phyloP scores from a whole-genome alignment of 768 basidiomycete genomes.

The Trametes maxima region DNA sequence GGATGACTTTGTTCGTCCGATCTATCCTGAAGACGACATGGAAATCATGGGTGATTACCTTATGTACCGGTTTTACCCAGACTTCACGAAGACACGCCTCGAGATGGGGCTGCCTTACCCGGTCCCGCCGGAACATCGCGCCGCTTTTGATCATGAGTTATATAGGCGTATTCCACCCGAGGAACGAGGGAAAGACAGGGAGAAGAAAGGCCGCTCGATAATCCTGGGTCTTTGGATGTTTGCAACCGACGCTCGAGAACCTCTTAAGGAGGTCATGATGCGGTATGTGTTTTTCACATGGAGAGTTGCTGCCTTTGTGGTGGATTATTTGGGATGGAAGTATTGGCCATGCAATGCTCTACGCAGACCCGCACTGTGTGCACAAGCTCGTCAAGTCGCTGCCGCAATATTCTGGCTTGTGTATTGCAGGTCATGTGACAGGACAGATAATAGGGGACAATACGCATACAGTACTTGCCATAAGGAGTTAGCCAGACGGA shows the following conservation, averaged over 20 bases:
- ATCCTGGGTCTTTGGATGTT: conserved; percentile 80
- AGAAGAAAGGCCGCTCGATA: conserved; percentile 56
- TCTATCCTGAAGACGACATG: conserved; percentile 80
- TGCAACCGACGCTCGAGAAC: conserved; percentile 67
- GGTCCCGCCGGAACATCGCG: conserved; percentile 17
- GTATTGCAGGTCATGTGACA: too few relatives aligned
- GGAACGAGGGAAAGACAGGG: conserved; percentile 45
- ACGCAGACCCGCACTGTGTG: too few relatives aligned
- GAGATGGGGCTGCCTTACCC: conserved; percentile 33
- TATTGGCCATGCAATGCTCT: too few relatives aligned
- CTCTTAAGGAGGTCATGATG: conserved; percentile 69
- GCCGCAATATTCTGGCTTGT: too few relatives aligned
- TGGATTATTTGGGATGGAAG: not conserved
- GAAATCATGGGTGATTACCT: conserved; percentile 63
- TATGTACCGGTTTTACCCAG: conserved; percentile 74
- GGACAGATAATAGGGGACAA: too few relatives aligned
- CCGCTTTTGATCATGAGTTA: conserved; percentile 28
- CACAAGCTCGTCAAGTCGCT: too few relatives aligned
- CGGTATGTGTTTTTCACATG: conserved; percentile 45
- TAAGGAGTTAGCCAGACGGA: too few relatives aligned
- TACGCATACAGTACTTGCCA: too few relatives aligned
- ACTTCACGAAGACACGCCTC: conserved; percentile 53
- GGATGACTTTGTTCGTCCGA: conserved; percentile 73
- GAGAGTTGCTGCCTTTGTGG: not conserved
- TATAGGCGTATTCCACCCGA: conserved; percentile 23